Evolutionary conservation across 1,139 yeast genomes (phyloP).

Genomic region (Casaregolazyma suthepensis): DNA sequence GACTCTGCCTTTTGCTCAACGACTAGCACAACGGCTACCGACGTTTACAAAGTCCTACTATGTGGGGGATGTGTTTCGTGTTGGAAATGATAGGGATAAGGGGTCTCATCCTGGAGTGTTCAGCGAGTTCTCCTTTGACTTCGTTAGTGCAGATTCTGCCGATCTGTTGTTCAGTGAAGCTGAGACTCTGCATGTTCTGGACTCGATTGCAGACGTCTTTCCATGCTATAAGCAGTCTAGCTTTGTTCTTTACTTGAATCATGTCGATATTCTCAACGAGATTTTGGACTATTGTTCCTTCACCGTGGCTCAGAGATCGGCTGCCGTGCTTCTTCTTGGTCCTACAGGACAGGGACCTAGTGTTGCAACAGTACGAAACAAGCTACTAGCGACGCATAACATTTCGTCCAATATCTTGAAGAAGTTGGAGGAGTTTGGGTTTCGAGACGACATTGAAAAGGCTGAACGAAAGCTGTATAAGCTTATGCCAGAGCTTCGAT

Average conservation of each 20-base stretch:
- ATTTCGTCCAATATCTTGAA: slow-evolving; percentile 77
- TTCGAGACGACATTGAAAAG: slow-evolving; percentile 57
- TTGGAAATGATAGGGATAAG: slow-evolving; percentile 47
- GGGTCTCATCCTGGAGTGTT: slow-evolving; percentile 59
- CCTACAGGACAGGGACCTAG: slow-evolving; percentile 69
- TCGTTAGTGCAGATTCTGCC: slow-evolving; percentile 38
- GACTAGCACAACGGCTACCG: slow-evolving; percentile 57
- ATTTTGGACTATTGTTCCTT: slow-evolving; percentile 74
- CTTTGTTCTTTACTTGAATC: slow-evolving; percentile 62
- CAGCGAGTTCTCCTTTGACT: slow-evolving; percentile 82
- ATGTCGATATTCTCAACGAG: slow-evolving; percentile 68
- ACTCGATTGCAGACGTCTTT: slow-evolving; percentile 58
- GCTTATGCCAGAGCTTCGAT: slow-evolving; percentile 70
- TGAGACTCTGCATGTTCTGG: slow-evolving; percentile 75
- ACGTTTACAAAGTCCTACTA: slow-evolving; percentile 54
- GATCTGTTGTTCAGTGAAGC: slow-evolving; percentile 65
- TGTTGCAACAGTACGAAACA: slow-evolving; percentile 57
- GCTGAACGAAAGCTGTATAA: slow-evolving; percentile 59
- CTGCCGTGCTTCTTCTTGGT: slow-evolving; percentile 65
- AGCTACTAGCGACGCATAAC: slow-evolving; percentile 62
- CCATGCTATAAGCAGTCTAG: slow-evolving; percentile 58
- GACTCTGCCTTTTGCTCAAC: slow-evolving; percentile 82
- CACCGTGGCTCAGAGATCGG: slow-evolving; percentile 60
- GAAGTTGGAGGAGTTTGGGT: slow-evolving; percentile 75
- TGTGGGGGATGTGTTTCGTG: slow-evolving; percentile 77